phyloP scores from a whole-genome alignment of 352 stramenopile species.

The Pythium folliculosum region DNA sequence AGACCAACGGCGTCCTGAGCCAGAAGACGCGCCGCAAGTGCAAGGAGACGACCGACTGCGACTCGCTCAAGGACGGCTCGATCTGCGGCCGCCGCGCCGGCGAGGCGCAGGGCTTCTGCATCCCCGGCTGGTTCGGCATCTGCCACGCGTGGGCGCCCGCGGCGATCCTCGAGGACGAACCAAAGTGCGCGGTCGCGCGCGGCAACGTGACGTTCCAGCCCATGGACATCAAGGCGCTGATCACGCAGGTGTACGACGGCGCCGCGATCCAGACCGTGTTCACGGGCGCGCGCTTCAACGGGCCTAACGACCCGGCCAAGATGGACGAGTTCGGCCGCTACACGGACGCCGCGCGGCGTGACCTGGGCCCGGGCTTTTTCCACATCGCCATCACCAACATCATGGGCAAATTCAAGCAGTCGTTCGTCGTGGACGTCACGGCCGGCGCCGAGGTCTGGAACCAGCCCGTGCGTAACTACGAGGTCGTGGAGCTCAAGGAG shows the following conservation, averaged over 20 bases:
- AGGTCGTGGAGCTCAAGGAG: constrained; percentile 35
- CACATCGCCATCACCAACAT: constrained; percentile 38
- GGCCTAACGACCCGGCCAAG: constrained; percentile 3
- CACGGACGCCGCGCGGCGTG: constrained; percentile 36
- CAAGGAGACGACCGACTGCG: not conserved
- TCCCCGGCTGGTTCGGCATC: constrained; percentile 12
- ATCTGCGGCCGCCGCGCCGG: constrained; percentile 4
- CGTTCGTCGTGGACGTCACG: constrained; percentile 46
- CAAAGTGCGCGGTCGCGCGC: constrained; percentile 32
- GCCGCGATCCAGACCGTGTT: constrained; percentile 33
- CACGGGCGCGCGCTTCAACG: constrained; percentile 43
- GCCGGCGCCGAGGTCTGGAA: constrained; percentile 54
- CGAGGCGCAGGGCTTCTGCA: not conserved
- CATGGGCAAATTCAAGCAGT: constrained; percentile 37
- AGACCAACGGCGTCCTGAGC: too few species aligned
- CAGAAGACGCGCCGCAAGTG: not conserved
- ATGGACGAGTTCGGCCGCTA: constrained; percentile 51
- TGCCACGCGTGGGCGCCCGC: constrained; percentile 22
- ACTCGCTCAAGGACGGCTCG: not conserved
- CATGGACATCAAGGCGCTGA: constrained; percentile 29
- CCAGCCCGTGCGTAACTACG: constrained; percentile 51
- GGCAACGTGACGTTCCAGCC: constrained; percentile 33
- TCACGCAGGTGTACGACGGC: constrained; percentile 29
- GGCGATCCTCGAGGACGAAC: constrained; percentile 8
- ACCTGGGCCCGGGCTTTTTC: constrained; percentile 47